Conservation (phyloP, 2,329 filamentous ascomycete genomes). For the Fusarium newnesense region DNA sequence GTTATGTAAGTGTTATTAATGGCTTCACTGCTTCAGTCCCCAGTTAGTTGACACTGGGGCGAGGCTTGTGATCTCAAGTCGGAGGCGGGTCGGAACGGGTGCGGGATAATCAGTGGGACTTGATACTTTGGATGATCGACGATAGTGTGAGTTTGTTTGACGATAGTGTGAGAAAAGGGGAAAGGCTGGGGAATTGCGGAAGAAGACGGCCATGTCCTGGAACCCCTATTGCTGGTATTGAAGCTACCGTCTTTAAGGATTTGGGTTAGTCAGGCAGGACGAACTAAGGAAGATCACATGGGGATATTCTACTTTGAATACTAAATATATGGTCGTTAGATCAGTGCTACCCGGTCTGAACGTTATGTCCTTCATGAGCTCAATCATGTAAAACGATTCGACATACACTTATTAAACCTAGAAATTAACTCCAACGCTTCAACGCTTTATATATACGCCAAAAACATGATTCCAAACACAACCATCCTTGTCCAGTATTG, state of each 20-base stretch:
- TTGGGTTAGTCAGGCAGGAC: neutral
- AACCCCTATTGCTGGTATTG: neutral
- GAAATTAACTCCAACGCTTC: neutral
- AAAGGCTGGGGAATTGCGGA: conserved; percentile 4
- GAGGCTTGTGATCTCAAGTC: conserved; percentile 4
- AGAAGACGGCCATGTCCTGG: neutral
- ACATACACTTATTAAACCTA: neutral
- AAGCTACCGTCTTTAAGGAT: neutral
- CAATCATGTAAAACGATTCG: neutral
- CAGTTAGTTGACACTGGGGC: neutral
- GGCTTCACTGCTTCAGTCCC: neutral
- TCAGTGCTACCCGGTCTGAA: neutral
- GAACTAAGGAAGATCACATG: neutral
- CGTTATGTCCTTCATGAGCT: neutral
- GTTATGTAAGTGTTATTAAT: conserved; percentile 21
- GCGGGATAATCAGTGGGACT: conserved; percentile 11
- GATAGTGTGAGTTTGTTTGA: conserved; percentile 7
- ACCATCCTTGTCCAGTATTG: neutral
- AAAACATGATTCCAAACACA: conserved; percentile 3
- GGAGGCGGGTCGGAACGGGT: conserved; percentile 11
- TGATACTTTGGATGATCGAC: neutral
- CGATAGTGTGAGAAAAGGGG: neutral
- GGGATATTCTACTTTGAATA: neutral
- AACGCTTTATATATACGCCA: neutral
- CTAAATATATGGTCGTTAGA: neutral